Conservation (phyloP, 331 rosid species). For the Acacia concinna region DNA sequence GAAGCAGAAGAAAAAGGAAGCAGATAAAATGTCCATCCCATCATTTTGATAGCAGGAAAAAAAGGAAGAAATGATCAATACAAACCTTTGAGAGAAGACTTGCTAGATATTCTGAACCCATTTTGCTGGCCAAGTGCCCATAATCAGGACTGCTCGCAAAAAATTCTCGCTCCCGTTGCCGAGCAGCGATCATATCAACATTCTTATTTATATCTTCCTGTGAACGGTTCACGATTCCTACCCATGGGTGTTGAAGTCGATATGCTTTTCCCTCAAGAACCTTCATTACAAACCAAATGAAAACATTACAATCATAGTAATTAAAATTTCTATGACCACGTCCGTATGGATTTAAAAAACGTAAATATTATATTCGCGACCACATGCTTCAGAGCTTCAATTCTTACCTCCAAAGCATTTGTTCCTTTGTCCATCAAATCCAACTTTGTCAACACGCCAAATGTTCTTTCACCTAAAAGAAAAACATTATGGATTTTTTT, state of each 20-base stretch:
- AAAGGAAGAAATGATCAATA: neutral
- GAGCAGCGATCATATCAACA: constrained; percentile 59
- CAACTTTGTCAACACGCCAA: constrained; percentile 68
- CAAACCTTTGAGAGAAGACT: constrained; percentile 62
- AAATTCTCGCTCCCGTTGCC: constrained; percentile 56
- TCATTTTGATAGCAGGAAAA: neutral
- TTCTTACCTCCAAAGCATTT: constrained; percentile 59
- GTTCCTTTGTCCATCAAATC: constrained; percentile 79
- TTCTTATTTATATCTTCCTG: constrained; percentile 63
- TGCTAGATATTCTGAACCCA: constrained; percentile 75
- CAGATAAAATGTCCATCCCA: constrained; percentile 6
- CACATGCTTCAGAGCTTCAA: constrained; percentile 4
- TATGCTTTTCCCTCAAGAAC: constrained; percentile 69
- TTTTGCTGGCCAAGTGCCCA: constrained; percentile 51
- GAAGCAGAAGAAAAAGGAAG: neutral
- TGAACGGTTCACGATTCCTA: constrained; percentile 69
- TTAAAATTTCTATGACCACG: neutral
- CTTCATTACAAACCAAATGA: constrained; percentile 32
- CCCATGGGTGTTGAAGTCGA: constrained; percentile 67
- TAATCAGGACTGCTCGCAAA: constrained; percentile 53
- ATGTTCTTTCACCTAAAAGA: constrained; percentile 58
- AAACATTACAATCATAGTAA: neutral
- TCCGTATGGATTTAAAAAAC: neutral
- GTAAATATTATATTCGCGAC: neutral
- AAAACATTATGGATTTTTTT: neutral